Evolutionary conservation across 495 filamentous ascomycete genomes (phyloP), one percentile per base, ranked within the genome.

Genomic region (Penicillium taxi): DNA sequence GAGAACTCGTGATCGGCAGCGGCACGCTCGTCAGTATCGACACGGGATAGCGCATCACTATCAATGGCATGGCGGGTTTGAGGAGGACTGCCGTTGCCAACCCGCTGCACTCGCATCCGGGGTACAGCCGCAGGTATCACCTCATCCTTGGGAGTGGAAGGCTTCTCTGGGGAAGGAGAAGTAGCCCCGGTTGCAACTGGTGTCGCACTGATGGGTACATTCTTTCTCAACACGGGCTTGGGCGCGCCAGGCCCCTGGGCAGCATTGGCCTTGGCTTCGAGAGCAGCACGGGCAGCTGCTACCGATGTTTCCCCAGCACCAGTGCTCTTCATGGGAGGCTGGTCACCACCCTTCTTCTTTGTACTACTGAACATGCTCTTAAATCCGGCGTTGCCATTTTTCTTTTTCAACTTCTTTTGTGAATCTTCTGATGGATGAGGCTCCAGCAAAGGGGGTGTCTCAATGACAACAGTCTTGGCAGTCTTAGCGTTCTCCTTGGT

Each of bases 1-100:
- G 81, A 76, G 62, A 94, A 93, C 30, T 81, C 81, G 5, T 78
- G 73, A 19, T 77, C 74, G 11, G 82, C 77, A 27, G 78, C 72
- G 8, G 65, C 66, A 25, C 77, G 74, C 48, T 90, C 85, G 17
- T 70, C 69, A 4, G 80, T 77, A 50, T 70, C 75, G 19, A 81
- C 70, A 26, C 74, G 75, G 9, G 80, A 82, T 11, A 73, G 55
- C 35, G 65, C 61, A 28, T 80, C 73, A 22, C 65, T 64, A 32
- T 74, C 70, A 20, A 67, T 52, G 9, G 57, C 58, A 19, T 44
- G 74, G 57, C 35, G 71, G 64, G 51, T 75, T 66, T 45, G 75
- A 63, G 26, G 68, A 48, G 50, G 59, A 54, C 53, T 61, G 49
- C 47, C 42, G 22, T 34, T 49, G 18, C 55, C 55, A 6, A 33